phyloP scores from a whole-genome alignment of 2,329 filamentous ascomycete genomes.

The Diaporthe ampelina region DNA sequence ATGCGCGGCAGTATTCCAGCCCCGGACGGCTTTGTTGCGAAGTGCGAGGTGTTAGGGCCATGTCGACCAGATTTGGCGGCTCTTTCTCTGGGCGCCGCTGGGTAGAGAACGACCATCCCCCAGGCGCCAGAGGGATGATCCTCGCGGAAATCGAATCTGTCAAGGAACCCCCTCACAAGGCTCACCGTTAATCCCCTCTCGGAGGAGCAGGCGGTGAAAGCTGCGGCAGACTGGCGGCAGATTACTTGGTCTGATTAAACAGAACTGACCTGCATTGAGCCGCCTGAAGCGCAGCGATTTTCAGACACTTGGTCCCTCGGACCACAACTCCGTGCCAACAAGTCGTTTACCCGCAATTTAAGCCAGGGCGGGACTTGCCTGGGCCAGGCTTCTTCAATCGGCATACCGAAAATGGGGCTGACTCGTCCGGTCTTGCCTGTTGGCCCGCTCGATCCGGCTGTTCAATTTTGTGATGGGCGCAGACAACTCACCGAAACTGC shows the following conservation, averaged over 20 bases:
- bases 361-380: slow-evolving; percentile 3
- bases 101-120: background rate
- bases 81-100: slow-evolving; percentile 5
- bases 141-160: background rate
- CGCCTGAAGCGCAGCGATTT: slow-evolving; percentile 24
- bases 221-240: slow-evolving; percentile 9
- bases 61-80: background rate
- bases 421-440: slow-evolving; percentile 20
- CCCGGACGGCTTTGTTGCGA: slow-evolving; percentile 4
- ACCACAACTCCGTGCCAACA: slow-evolving; percentile 32
- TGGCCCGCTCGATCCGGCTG: slow-evolving; percentile 20
- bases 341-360: slow-evolving; percentile 30
- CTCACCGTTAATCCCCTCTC: slow-evolving; percentile 11
- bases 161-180: slow-evolving; percentile 16
- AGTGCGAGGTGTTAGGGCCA: background rate
- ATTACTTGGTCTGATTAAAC: slow-evolving; percentile 4
- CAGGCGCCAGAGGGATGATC: slow-evolving; percentile 1
- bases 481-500: background rate
- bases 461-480: background rate
- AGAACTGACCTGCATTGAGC: background rate
- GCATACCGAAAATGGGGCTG: slow-evolving; percentile 24
- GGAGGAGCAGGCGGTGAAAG: slow-evolving; percentile 30
- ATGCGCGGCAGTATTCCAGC: slow-evolving; percentile 1
- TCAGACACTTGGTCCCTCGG: slow-evolving; percentile 33
- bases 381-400: slow-evolving; percentile 24